These are phyloP conservation scores for Bruguiera parviflora DNA, from an alignment of 345 rosid genomes.

Conservation along the genomic window DNA sequence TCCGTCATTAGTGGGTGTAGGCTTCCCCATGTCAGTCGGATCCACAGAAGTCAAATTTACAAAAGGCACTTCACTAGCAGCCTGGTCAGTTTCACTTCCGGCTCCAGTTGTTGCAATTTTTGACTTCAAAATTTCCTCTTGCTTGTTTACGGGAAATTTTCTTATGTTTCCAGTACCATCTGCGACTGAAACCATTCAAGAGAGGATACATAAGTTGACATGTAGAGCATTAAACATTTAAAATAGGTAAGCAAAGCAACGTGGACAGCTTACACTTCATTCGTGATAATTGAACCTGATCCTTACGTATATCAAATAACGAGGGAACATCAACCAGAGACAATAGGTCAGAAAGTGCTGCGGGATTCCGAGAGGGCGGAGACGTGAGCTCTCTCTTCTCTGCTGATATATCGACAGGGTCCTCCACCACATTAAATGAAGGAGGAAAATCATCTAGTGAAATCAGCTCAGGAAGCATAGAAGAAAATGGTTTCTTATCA, in stretches of 20 bases:
- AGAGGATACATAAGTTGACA: conserved; percentile 9
- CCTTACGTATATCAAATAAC: conserved; percentile 17
- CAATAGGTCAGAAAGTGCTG: conserved; percentile 38
- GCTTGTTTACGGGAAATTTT: conserved; percentile 26
- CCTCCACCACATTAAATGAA: conserved; percentile 12
- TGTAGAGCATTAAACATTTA: conserved; percentile 6
- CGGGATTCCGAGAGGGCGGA: conserved; percentile 19
- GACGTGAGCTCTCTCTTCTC: conserved; percentile 4
- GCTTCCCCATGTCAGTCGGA: conserved; percentile 14
- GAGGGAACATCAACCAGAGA: conserved; percentile 42
- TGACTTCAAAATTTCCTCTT: conserved; percentile 29
- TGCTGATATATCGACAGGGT: conserved; percentile 11
- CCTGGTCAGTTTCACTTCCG: conserved; percentile 12
- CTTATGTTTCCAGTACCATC: conserved; percentile 22
- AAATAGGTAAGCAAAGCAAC: neutral
- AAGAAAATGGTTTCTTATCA: conserved; percentile 16
- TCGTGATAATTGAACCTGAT: conserved; percentile 17
- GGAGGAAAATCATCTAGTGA: conserved; percentile 34
- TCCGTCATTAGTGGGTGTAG: neutral
- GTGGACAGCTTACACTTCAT: conserved; percentile 26
- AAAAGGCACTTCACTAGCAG: conserved; percentile 17
- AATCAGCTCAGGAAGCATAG: conserved; percentile 29
- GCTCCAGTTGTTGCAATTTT: conserved; percentile 16
- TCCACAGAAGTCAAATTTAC: conserved; percentile 18
- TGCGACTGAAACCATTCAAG: conserved; percentile 29